Percentiles rank a stretch among this genome's conserved stretches.
These are phyloP conservation scores for Sonneratia caseolaris DNA, from an alignment of 345 rosid species.

Conservation along the genomic window DNA sequence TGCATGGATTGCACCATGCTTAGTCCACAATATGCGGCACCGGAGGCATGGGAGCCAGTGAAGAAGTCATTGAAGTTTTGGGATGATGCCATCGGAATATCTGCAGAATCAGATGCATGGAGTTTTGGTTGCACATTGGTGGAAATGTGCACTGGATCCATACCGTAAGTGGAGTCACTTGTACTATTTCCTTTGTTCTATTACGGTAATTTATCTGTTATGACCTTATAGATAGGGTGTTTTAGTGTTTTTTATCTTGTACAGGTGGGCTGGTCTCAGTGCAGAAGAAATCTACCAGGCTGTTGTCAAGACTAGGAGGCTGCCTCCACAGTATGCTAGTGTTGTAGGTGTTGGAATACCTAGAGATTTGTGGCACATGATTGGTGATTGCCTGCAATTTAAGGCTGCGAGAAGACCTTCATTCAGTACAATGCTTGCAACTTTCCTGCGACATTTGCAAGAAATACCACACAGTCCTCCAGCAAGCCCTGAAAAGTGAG, in stretches of 20 bases:
- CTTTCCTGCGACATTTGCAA: slow-evolving; percentile 85
- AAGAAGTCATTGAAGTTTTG: slow-evolving; percentile 82
- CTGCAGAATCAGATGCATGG: slow-evolving; percentile 95
- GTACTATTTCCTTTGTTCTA: slow-evolving; percentile 10
- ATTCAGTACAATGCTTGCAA: slow-evolving; percentile 81
- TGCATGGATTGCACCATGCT: slow-evolving; percentile 83
- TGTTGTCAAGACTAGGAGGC: slow-evolving; percentile 68
- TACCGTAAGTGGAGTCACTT: slow-evolving; percentile 61
- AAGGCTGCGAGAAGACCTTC: slow-evolving; percentile 84
- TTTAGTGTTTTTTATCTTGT: slow-evolving; percentile 7
- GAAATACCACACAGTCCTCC: slow-evolving; percentile 88
- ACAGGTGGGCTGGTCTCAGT: slow-evolving; percentile 93
- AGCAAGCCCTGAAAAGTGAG: slow-evolving; percentile 60
- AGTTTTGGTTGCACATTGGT: slow-evolving; percentile 98
- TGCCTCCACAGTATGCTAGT: slow-evolving; percentile 95
- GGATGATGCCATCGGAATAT: slow-evolving; percentile 88
- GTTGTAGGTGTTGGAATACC: slow-evolving; percentile 98
- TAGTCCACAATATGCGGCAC: slow-evolving; percentile 87
- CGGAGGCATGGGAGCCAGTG: slow-evolving; percentile 98
- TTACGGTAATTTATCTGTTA: slow-evolving; percentile 5
- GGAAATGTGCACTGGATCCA: slow-evolving; percentile 98
- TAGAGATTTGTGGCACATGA: slow-evolving; percentile 93
- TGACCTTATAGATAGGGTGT: neutral
- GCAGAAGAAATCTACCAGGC: slow-evolving; percentile 83
- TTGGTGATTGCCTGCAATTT: slow-evolving; percentile 95